These are phyloP conservation scores for Paramecium biaurelia DNA, from an alignment of 73 alveolate species.

Conservation along the genomic window DNA sequence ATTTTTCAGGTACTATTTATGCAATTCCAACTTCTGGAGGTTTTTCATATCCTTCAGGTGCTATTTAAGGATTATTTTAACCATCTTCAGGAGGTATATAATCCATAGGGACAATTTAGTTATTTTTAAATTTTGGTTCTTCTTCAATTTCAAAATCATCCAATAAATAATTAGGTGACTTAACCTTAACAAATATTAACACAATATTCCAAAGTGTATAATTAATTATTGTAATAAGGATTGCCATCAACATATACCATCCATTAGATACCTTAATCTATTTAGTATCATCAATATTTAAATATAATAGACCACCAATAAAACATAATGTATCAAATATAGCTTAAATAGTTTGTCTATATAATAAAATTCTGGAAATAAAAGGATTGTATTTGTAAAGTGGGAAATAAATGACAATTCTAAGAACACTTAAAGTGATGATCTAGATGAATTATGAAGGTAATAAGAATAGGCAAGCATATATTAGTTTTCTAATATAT, in stretches of 20 bases:
- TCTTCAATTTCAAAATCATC: slow-evolving; percentile 31
- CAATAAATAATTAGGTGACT: slow-evolving; percentile 11
- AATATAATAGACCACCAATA: neutral
- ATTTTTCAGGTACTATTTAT: neutral
- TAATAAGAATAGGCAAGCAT: neutral
- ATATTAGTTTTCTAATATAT: neutral
- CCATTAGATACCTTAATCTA: slow-evolving; percentile 10
- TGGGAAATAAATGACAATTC: neutral
- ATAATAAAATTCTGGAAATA: neutral
- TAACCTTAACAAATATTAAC: neutral
- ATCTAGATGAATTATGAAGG: neutral
- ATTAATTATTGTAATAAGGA: neutral
- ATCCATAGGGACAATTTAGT: neutral
- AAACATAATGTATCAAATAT: neutral
- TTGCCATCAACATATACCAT: slow-evolving; percentile 27
- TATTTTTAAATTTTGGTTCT: neutral
- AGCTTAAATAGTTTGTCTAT: neutral
- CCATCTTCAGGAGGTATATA: slow-evolving; percentile 8
- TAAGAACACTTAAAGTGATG: neutral
- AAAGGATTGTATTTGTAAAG: slow-evolving; percentile 17
- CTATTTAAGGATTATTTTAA: slow-evolving; percentile 2
- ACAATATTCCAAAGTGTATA: slow-evolving; percentile 30
- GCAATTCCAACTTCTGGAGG: slow-evolving; percentile 8
- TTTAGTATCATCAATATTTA: neutral
- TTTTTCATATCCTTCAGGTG: slow-evolving; percentile 3